phyloP scores from a whole-genome alignment of 371 early-diverging fungal species.

The Apophysomyces variabilis region DNA sequence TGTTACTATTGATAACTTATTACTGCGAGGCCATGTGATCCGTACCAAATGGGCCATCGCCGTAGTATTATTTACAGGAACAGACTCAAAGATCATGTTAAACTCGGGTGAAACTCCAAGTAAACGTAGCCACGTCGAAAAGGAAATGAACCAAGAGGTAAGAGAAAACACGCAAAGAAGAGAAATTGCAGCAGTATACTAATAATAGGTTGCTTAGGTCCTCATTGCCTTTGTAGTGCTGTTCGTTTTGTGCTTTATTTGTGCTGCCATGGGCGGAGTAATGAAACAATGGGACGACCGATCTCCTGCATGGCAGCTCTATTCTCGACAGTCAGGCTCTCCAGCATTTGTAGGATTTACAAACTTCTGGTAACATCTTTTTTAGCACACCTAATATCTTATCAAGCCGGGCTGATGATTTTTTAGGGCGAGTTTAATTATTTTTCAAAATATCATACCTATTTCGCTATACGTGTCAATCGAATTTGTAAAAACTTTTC shows the following conservation, averaged over 20 bases:
- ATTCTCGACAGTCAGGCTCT: slow-evolving; percentile 35
- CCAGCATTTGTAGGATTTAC: slow-evolving; percentile 56
- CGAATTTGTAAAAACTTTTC: slow-evolving; percentile 83
- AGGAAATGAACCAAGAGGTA: slow-evolving; percentile 87
- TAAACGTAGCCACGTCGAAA: slow-evolving; percentile 91
- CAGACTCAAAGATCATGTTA: slow-evolving; percentile 91
- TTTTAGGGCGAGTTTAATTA: slow-evolving; percentile 77
- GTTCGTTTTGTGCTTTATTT: slow-evolving; percentile 71
- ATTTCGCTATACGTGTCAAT: slow-evolving; percentile 96
- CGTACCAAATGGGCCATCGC: slow-evolving; percentile 88
- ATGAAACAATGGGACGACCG: slow-evolving; percentile 38
- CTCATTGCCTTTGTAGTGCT: slow-evolving; percentile 82
- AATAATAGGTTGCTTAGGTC: slow-evolving; percentile 39
- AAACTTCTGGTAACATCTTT: slow-evolving; percentile 60
- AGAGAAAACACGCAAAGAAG: background rate
- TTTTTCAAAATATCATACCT: slow-evolving; percentile 96
- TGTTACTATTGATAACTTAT: slow-evolving; percentile 78
- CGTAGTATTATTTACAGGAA: slow-evolving; percentile 87
- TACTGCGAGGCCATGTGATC: slow-evolving; percentile 90
- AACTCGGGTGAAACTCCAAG: slow-evolving; percentile 86
- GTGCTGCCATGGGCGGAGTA: slow-evolving; percentile 71
- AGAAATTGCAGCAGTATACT: background rate
- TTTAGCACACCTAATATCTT: background rate
- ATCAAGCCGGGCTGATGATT: background rate
- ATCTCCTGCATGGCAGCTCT: slow-evolving; percentile 36